Evolutionary conservation across 2,329 filamentous ascomycete genomes (phyloP).

Genomic region (Dryadomyces quercus-mongolicae): DNA sequence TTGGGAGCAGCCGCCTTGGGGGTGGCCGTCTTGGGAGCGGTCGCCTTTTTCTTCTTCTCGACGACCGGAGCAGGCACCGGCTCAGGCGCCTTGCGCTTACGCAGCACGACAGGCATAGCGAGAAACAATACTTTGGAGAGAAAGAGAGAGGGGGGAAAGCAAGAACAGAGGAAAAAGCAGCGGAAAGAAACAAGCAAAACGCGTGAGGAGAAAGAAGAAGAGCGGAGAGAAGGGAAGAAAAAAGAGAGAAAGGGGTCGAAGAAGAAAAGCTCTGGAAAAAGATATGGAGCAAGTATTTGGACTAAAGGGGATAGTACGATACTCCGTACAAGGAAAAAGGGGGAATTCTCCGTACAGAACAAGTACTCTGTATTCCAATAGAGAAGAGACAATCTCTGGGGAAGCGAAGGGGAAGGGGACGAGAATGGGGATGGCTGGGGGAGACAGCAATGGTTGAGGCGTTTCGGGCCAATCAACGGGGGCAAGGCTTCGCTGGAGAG

Average conservation of each 20-base stretch:
- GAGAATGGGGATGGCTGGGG: slow-evolving; percentile 2
- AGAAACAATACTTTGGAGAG: background rate
- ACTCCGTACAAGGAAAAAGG: too few species aligned
- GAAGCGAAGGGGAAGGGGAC: slow-evolving; percentile 4
- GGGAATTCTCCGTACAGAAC: too few species aligned
- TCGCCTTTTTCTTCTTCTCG: slow-evolving; percentile 28
- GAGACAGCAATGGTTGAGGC: background rate
- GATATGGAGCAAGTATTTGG: background rate
- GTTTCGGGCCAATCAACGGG: slow-evolving; percentile 4
- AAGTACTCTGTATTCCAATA: too few species aligned
- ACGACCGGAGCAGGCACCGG: slow-evolving; percentile 32
- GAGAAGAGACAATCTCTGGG: background rate
- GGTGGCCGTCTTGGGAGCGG: slow-evolving; percentile 13
- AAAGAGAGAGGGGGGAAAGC: slow-evolving; percentile 1
- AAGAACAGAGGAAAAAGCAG: slow-evolving; percentile 1
- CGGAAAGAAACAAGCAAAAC: background rate
- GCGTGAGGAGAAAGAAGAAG: background rate
- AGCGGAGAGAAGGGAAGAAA: slow-evolving; percentile 2
- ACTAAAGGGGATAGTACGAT: background rate
- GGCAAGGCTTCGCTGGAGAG: background rate
- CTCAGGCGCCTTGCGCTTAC: slow-evolving; percentile 48
- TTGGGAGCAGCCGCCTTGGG: slow-evolving; percentile 13
- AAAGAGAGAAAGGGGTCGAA: slow-evolving; percentile 7
- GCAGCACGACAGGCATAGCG: slow-evolving; percentile 43
- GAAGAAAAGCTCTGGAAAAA: slow-evolving; percentile 8